phyloP scores from a whole-genome alignment of 257 asterid species.

The Nicotiana otophora region DNA sequence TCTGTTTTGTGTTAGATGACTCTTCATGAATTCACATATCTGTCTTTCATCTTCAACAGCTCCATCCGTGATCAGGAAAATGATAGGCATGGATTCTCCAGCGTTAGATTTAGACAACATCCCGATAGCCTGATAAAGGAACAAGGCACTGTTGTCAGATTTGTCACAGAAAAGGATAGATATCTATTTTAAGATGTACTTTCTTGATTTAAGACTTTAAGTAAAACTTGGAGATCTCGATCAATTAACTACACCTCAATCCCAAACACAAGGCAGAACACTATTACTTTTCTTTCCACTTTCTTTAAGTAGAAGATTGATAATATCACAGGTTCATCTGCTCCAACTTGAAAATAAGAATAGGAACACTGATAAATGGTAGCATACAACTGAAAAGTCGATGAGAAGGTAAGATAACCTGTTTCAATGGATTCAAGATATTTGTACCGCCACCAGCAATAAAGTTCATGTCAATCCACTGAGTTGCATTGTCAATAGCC shows the following conservation, averaged over 20 bases:
- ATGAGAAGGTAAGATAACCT: constrained; percentile 33
- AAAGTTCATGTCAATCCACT: constrained; percentile 59
- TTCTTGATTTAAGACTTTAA: not conserved
- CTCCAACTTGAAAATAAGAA: not conserved
- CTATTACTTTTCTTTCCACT: not conserved
- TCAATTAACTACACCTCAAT: not conserved
- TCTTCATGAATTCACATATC: constrained; percentile 61
- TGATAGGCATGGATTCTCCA: constrained; percentile 48
- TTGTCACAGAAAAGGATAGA: not conserved
- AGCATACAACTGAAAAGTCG: constrained; percentile 5
- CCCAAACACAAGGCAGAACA: not conserved
- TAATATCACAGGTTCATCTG: not conserved
- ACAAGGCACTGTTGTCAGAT: not conserved
- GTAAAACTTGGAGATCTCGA: not conserved
- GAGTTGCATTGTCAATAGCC: constrained; percentile 38
- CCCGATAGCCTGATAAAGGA: constrained; percentile 57
- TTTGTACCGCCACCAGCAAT: constrained; percentile 65
- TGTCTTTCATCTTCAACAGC: constrained; percentile 82
- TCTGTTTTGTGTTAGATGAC: constrained; percentile 34
- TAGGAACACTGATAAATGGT: not conserved
- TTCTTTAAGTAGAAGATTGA: not conserved
- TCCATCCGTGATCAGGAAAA: constrained; percentile 87
- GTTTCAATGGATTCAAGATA: constrained; percentile 52
- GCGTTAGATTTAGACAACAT: constrained; percentile 62
- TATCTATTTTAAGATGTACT: not conserved